Percentiles rank a stretch among this genome's conserved stretches.
Evolutionary conservation across 2,329 filamentous ascomycete species (phyloP).

Genomic region (Monosporascus sp.): DNA sequence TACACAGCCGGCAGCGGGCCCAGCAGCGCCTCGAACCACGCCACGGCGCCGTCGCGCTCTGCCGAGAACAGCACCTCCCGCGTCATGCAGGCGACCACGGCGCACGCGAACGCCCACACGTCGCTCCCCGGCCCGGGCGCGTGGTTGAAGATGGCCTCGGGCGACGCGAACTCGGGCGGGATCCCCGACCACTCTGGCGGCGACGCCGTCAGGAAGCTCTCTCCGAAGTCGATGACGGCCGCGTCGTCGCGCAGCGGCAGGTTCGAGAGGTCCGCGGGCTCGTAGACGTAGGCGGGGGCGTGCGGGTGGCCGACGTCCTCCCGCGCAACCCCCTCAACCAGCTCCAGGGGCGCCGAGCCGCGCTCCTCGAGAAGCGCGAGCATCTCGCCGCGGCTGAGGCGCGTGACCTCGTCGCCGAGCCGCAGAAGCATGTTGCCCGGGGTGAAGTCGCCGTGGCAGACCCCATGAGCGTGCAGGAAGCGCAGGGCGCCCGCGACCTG

Average conservation of each 20-base stretch:
- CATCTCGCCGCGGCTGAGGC: neutral
- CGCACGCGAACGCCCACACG: slow-evolving; percentile 3
- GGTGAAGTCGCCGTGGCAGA: slow-evolving; percentile 6
- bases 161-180: neutral
- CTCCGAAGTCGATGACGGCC: slow-evolving; percentile 3
- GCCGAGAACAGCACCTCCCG: neutral
- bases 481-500: neutral
- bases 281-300: neutral
- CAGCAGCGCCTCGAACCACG: neutral
- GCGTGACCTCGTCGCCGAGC: neutral
- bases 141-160: slow-evolving; percentile 1
- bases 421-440: neutral
- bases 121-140: neutral
- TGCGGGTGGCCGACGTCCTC: neutral
- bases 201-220: neutral
- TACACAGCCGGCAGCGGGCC: neutral
- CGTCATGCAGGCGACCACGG: neutral
- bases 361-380: neutral
- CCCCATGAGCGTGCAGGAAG: slow-evolving; percentile 1
- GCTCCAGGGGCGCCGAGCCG: too few relatives aligned
- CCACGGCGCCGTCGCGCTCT: neutral
- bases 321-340: too few relatives aligned
- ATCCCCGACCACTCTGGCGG: neutral
- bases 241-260: neutral
- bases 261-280: neutral